Percentiles rank a stretch among this genome's conserved stretches.
These are phyloP conservation scores for Apophysomyces ossiformis DNA, from an alignment of 371 early-diverging fungal species.

Conservation along the genomic window DNA sequence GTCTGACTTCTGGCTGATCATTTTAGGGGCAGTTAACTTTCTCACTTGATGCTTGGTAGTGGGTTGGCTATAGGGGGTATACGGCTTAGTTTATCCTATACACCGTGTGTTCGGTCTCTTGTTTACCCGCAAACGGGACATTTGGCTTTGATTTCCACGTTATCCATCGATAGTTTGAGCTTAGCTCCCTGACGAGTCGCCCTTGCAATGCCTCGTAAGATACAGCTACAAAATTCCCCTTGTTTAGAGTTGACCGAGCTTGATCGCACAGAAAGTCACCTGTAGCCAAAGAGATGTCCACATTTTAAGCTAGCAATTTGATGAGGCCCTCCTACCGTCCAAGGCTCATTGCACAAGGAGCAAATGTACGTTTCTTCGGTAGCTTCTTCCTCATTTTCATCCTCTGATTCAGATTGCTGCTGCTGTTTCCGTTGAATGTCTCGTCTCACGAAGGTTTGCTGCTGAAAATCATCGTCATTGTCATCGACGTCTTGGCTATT, in stretches of 20 bases:
- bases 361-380: neutral
- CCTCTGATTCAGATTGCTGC: neutral
- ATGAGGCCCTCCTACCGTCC: constrained; percentile 2
- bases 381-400: neutral
- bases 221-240: neutral
- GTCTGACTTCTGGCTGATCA: neutral
- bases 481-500: neutral
- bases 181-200: neutral
- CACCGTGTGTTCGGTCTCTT: constrained; percentile 16
- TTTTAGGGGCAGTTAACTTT: neutral
- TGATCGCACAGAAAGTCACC: neutral
- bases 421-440: neutral
- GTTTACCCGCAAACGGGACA: constrained; percentile 13
- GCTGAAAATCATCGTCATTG: constrained; percentile 5
- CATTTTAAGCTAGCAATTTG: neutral
- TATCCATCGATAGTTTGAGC: neutral
- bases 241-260: too few species aligned
- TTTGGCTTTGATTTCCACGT: neutral
- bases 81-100: neutral
- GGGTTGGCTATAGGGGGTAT: neutral
- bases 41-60: neutral
- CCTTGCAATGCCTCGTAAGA: neutral
- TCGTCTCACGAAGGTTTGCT: constrained; percentile 1
- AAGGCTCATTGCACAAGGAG: neutral
- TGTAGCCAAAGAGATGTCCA: constrained; percentile 1